Conservation (phyloP, 2,329 filamentous ascomycete species). For the Penicillium sp. region DNA sequence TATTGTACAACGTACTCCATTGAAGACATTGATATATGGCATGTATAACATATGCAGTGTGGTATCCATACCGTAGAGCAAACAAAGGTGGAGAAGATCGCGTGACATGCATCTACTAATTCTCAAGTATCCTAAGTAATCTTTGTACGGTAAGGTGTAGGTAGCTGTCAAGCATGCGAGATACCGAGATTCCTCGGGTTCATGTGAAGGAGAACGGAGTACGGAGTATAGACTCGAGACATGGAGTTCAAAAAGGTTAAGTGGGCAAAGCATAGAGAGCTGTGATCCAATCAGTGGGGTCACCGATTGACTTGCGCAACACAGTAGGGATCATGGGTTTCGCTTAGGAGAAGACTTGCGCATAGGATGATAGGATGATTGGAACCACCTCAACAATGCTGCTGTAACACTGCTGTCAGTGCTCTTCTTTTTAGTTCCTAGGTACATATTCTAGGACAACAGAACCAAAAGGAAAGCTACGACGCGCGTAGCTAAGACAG, state of each 20-base stretch:
- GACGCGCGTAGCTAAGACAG: not conserved
- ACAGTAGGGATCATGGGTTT: constrained; percentile 9
- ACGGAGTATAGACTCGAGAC: not conserved
- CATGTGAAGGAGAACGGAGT: constrained; percentile 13
- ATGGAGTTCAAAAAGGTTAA: constrained; percentile 1
- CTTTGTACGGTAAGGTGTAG: not conserved
- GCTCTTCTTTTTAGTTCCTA: not conserved
- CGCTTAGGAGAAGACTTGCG: constrained; percentile 9
- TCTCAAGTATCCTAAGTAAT: not conserved
- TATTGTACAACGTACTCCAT: too few species aligned
- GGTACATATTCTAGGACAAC: not conserved
- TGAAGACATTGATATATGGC: not conserved
- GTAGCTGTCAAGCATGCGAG: constrained; percentile 20
- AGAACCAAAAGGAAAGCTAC: not conserved
- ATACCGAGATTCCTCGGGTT: constrained; percentile 13
- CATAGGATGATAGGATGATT: constrained; percentile 10
- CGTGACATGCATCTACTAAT: not conserved
- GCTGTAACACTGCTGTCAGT: not conserved
- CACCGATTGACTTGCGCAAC: constrained; percentile 3
- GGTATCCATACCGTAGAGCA: not conserved
- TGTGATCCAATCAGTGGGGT: constrained; percentile 8
- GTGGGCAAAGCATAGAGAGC: not conserved
- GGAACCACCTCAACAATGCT: not conserved
- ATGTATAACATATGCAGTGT: not conserved
- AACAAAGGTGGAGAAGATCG: not conserved